phyloP scores from a whole-genome alignment of 2,329 filamentous ascomycete species.

The Trichophyton simii region DNA sequence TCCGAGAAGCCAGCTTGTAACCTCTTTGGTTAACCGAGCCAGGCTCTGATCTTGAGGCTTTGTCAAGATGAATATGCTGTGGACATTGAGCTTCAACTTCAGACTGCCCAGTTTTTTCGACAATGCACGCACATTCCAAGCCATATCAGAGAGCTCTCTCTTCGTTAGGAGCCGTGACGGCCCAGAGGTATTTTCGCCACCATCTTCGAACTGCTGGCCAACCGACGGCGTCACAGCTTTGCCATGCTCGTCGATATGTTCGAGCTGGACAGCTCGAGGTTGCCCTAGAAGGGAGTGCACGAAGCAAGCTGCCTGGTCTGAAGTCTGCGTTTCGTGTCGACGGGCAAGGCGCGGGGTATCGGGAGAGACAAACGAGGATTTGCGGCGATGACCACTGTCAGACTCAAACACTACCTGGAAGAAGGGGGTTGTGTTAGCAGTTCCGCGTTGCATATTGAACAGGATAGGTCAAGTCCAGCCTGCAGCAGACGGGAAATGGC shows the following conservation, averaged over 20 bases:
- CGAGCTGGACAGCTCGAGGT: constrained; percentile 14
- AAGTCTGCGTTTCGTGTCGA: constrained; percentile 24
- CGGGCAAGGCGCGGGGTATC: constrained; percentile 30
- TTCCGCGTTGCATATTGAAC: not conserved
- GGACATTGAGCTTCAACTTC: constrained; percentile 66
- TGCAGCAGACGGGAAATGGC: not conserved
- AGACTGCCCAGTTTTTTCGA: constrained; percentile 76
- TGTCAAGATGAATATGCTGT: constrained; percentile 73
- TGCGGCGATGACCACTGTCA: constrained; percentile 42
- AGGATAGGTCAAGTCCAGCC: not conserved
- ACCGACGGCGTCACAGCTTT: not conserved
- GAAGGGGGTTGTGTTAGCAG: not conserved
- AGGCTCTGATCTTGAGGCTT: constrained; percentile 81
- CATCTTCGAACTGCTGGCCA: not conserved
- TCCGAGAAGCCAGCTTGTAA: constrained; percentile 69
- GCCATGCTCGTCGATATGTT: constrained; percentile 17
- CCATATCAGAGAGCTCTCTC: constrained; percentile 92
- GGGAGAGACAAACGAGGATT: constrained; percentile 45
- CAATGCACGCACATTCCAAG: constrained; percentile 83
- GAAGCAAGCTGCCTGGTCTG: constrained; percentile 35
- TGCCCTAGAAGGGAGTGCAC: constrained; percentile 47
- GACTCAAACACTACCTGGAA: constrained; percentile 32
- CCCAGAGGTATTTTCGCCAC: constrained; percentile 25
- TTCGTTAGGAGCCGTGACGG: constrained; percentile 77
- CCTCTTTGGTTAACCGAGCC: constrained; percentile 61